Percentiles rank a stretch among this genome's conserved stretches.
Evolutionary conservation across 805 yeast species (phyloP).

Genomic region (Priceomyces castillae): DNA sequence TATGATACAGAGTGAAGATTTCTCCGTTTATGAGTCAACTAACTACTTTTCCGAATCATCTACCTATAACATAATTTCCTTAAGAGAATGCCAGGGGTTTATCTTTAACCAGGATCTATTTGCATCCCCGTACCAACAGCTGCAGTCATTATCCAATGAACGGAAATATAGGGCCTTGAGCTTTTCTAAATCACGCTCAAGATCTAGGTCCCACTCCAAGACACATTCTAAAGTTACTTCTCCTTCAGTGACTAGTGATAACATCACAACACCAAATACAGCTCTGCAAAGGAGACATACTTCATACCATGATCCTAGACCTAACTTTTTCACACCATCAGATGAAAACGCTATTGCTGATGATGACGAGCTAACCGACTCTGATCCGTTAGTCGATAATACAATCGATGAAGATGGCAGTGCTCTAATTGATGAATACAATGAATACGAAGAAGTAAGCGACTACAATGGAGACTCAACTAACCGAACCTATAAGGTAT

Average conservation of each 20-base stretch:
- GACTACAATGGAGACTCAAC: slow-evolving; percentile 23
- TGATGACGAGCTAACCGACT: slow-evolving; percentile 17
- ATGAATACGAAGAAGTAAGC: slow-evolving; percentile 18
- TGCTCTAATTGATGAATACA: slow-evolving; percentile 16
- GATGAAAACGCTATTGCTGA: slow-evolving; percentile 15
- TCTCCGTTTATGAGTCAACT: slow-evolving; percentile 49
- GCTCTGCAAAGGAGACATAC: slow-evolving; percentile 29
- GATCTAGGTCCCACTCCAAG: slow-evolving; percentile 4
- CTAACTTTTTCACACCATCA: slow-evolving; percentile 12
- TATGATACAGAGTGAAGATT: slow-evolving; percentile 57
- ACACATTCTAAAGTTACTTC: slow-evolving; percentile 5
- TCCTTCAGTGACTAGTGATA: slow-evolving; percentile 4
- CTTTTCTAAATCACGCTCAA: slow-evolving; percentile 15
- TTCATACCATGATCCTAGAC: slow-evolving; percentile 24
- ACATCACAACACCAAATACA: slow-evolving; percentile 2
- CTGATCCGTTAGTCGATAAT: slow-evolving; percentile 6
- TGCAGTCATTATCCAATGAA: slow-evolving; percentile 34
- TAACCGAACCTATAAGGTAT: slow-evolving; percentile 31
- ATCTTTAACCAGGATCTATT: slow-evolving; percentile 74
- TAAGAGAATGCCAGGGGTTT: slow-evolving; percentile 70
- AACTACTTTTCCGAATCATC: slow-evolving; percentile 28
- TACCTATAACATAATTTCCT: slow-evolving; percentile 38
- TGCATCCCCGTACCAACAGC: slow-evolving; percentile 69
- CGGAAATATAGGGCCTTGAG: slow-evolving; percentile 25
- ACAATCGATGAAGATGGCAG: slow-evolving; percentile 7